Conservation (phyloP, 768 basidiomycete species). For the Fibroporia radiculosa region DNA sequence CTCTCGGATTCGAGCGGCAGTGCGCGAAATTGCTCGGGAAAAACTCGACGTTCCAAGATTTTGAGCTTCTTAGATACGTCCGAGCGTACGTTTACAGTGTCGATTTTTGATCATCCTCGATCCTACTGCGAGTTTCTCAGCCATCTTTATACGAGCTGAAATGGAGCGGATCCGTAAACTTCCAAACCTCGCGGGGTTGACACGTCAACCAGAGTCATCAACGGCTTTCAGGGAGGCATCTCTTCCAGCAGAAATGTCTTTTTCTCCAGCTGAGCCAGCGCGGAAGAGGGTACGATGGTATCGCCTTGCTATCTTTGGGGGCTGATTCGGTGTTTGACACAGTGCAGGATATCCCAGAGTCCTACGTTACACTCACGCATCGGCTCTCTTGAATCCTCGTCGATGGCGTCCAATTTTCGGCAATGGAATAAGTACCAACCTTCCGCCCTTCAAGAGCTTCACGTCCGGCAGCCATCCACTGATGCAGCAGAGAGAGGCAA, state of each 20-base stretch:
- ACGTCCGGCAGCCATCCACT: too few species aligned
- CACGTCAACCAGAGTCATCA: neutral
- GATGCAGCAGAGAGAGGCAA: too few species aligned
- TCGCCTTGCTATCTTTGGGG: neutral
- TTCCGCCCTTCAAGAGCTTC: too few species aligned
- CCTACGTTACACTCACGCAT: neutral
- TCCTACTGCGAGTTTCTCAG: neutral
- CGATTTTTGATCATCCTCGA: neutral
- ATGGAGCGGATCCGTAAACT: conserved; percentile 10
- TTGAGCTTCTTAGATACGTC: conserved; percentile 10
- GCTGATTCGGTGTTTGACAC: neutral
- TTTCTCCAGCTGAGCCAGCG: neutral
- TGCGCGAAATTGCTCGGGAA: neutral
- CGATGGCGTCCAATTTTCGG: neutral
- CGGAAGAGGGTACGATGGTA: conserved; percentile 2
- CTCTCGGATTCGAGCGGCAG: conserved; percentile 12
- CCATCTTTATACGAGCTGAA: conserved; percentile 8
- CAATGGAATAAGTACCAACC: too few species aligned
- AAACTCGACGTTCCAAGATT: conserved; percentile 7
- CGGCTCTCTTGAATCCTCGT: neutral
- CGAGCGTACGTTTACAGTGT: conserved; percentile 9
- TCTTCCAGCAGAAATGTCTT: neutral
- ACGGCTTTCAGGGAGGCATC: neutral
- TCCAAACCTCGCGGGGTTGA: conserved; percentile 15
- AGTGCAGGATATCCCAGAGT: neutral